phyloP scores from a whole-genome alignment of 352 stramenopile species.

The Globisporangium sylvaticum region DNA sequence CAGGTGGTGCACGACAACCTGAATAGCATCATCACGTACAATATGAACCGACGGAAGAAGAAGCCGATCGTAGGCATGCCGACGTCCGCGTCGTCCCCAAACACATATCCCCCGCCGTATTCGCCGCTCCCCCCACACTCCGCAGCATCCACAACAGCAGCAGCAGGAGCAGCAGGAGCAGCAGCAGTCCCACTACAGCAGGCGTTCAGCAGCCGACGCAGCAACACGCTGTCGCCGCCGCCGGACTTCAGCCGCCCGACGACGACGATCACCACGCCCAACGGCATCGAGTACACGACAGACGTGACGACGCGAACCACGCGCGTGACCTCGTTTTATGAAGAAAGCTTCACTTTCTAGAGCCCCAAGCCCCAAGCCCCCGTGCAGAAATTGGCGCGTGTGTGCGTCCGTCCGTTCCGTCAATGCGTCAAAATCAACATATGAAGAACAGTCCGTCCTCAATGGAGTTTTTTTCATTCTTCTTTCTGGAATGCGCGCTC shows the following conservation, averaged over 20 bases:
- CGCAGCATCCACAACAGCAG: slow-evolving; percentile 23
- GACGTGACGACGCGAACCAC: slow-evolving; percentile 10
- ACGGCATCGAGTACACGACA: slow-evolving; percentile 24
- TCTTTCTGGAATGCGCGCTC: background rate
- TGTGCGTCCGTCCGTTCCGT: background rate
- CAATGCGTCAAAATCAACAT: background rate
- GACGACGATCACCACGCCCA: slow-evolving; percentile 20
- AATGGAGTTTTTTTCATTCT: background rate
- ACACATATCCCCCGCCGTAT: background rate
- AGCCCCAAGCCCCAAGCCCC: background rate
- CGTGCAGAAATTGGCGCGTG: background rate
- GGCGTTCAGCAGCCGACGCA: slow-evolving; percentile 2
- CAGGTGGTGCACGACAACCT: slow-evolving; percentile 13
- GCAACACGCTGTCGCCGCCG: background rate
- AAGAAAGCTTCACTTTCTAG: slow-evolving; percentile 62
- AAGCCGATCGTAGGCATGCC: slow-evolving; percentile 42
- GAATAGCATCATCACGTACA: slow-evolving; percentile 59
- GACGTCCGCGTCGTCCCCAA: slow-evolving; percentile 22
- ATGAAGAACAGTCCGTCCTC: background rate
- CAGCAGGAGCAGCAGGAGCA: slow-evolving; percentile 25
- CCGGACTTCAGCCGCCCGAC: slow-evolving; percentile 6
- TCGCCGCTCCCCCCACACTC: background rate
- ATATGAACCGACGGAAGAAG: slow-evolving; percentile 57
- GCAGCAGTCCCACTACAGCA: slow-evolving; percentile 24
- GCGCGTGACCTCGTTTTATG: slow-evolving; percentile 36